Conservation (phyloP, 495 filamentous ascomycete species). For the Trichoderma reesei region DNA sequence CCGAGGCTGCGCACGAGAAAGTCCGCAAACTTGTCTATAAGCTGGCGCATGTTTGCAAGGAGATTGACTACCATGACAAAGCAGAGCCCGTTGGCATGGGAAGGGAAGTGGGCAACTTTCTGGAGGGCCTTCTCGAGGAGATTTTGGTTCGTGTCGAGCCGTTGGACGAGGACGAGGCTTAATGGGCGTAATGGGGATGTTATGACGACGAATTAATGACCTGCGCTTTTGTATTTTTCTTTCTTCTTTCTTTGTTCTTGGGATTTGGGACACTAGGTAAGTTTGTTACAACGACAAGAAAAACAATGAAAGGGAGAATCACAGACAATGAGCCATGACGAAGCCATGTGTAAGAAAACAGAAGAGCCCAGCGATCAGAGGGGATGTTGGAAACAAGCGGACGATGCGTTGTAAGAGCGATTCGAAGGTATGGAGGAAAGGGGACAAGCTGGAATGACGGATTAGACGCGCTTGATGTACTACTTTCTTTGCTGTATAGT, state of each 20-base stretch:
- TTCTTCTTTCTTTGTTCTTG: neutral
- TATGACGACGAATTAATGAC: slow-evolving; percentile 2
- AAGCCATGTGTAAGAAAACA: neutral
- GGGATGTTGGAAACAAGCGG: neutral
- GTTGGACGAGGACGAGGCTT: slow-evolving; percentile 54
- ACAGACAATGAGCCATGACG: too few relatives aligned
- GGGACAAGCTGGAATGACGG: neutral
- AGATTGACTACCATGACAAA: slow-evolving; percentile 80
- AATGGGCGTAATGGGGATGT: slow-evolving; percentile 9
- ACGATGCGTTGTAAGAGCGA: neutral
- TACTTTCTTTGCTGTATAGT: neutral
- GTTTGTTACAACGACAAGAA: neutral
- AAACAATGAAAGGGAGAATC: neutral
- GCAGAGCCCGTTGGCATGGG: slow-evolving; percentile 84
- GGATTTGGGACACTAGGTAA: neutral
- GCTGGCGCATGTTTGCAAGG: slow-evolving; percentile 63
- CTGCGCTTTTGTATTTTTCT: too few relatives aligned
- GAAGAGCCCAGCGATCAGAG: too few relatives aligned
- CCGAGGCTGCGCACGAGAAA: slow-evolving; percentile 69
- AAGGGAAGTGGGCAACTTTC: slow-evolving; percentile 69
- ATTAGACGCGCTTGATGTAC: neutral
- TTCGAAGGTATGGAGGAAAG: neutral
- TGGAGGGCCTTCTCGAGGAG: slow-evolving; percentile 91
- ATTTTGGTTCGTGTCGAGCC: slow-evolving; percentile 87
- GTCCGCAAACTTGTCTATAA: slow-evolving; percentile 70